Conservation (phyloP, 164 flowering plant genomes). For the Pachysandra terminalis region DNA sequence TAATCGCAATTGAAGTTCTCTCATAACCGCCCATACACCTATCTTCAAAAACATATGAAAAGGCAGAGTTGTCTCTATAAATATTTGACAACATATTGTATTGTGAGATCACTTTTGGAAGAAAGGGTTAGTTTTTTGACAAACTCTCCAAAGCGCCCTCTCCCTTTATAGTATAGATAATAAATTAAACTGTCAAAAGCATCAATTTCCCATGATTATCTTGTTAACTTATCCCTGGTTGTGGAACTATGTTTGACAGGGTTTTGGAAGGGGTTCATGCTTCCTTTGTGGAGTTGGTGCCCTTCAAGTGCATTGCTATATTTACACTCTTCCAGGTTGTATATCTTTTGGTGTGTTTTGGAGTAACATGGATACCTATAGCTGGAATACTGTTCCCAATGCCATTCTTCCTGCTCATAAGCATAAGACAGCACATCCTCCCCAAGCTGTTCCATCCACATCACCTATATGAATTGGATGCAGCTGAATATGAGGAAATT, state of each 20-base stretch:
- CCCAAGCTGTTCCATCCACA: slow-evolving; percentile 55
- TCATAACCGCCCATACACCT: too few species aligned
- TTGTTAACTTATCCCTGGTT: not conserved
- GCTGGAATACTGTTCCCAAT: slow-evolving; percentile 82
- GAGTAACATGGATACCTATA: slow-evolving; percentile 85
- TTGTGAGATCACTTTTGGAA: too few species aligned
- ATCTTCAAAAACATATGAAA: too few species aligned
- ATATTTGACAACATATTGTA: too few species aligned
- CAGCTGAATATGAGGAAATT: slow-evolving; percentile 80
- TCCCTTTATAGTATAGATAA: too few species aligned
- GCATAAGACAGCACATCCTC: slow-evolving; percentile 56
- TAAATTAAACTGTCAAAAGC: too few species aligned
- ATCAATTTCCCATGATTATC: too few species aligned
- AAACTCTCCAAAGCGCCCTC: too few species aligned
- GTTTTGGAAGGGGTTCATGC: slow-evolving; percentile 59
- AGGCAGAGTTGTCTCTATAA: too few species aligned
- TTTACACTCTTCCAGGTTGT: slow-evolving; percentile 64
- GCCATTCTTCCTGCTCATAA: slow-evolving; percentile 73
- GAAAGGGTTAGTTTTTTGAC: too few species aligned
- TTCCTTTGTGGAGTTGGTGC: slow-evolving; percentile 70
- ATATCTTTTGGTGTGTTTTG: slow-evolving; percentile 61
- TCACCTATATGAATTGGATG: slow-evolving; percentile 70
- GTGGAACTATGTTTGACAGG: slow-evolving; percentile 28
- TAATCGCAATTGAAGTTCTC: too few species aligned
- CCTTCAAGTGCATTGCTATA: slow-evolving; percentile 46